A percentile compares a stretch with the other conserved stretches of the same genome.
These are phyloP conservation scores for Neofusicoccum sp. DNA, from an alignment of 2,329 filamentous ascomycete genomes.

Conservation along the genomic window DNA sequence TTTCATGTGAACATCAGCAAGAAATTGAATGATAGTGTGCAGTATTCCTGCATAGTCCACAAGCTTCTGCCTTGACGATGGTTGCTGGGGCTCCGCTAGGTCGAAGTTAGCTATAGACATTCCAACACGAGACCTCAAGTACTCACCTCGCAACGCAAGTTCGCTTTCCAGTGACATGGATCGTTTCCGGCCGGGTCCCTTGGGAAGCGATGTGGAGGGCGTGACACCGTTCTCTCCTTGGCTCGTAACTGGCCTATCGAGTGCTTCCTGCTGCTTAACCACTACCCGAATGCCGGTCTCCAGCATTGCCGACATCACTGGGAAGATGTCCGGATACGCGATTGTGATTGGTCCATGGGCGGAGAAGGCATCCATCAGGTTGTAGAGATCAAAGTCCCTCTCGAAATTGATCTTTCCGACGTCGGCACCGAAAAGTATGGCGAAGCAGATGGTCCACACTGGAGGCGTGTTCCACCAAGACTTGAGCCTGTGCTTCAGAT, in stretches of 20 bases:
- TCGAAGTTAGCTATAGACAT: not conserved
- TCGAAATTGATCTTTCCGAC: slow-evolving; percentile 74
- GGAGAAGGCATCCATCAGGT: slow-evolving; percentile 71
- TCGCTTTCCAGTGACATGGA: slow-evolving; percentile 70
- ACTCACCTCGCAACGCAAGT: slow-evolving; percentile 43
- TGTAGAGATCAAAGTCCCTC: slow-evolving; percentile 72
- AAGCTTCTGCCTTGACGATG: slow-evolving; percentile 33
- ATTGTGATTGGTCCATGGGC: slow-evolving; percentile 61
- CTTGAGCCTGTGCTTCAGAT: slow-evolving; percentile 80
- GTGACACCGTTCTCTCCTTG: slow-evolving; percentile 34
- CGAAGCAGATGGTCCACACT: slow-evolving; percentile 86
- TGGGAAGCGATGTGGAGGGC: not conserved
- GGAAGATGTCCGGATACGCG: slow-evolving; percentile 74
- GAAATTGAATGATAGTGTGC: slow-evolving; percentile 75
- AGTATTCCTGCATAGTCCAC: slow-evolving; percentile 67
- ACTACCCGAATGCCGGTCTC: slow-evolving; percentile 79
- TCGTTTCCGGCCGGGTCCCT: slow-evolving; percentile 51
- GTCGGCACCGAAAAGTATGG: slow-evolving; percentile 84
- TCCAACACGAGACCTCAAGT: not conserved
- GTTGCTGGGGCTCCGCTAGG: slow-evolving; percentile 2
- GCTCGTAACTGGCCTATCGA: slow-evolving; percentile 6
- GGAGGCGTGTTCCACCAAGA: slow-evolving; percentile 86
- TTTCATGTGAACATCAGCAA: slow-evolving; percentile 75
- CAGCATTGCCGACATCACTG: slow-evolving; percentile 83
- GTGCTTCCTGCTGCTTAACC: slow-evolving; percentile 36